Conservation (phyloP, 169 alveolate genomes). For the Plasmodium ovale region DNA sequence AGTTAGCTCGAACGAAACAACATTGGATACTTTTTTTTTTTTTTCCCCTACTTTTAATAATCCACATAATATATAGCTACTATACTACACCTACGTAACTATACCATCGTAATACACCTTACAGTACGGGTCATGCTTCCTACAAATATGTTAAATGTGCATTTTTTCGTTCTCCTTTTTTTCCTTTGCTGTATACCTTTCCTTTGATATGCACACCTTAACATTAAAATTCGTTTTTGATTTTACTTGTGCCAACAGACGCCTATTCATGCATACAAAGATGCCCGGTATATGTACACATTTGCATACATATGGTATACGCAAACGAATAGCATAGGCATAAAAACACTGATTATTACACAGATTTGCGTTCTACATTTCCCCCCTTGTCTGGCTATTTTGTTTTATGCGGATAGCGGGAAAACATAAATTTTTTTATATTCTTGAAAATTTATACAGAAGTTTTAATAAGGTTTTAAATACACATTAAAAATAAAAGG, state of each 20-base stretch:
- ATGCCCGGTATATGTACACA: too few relatives aligned
- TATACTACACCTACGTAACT: too few relatives aligned
- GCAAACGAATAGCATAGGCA: not conserved
- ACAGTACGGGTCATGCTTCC: too few relatives aligned
- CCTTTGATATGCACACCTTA: not conserved
- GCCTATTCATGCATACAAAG: not conserved
- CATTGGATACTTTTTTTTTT: too few relatives aligned
- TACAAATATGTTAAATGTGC: not conserved
- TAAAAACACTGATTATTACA: not conserved
- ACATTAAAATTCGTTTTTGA: not conserved
- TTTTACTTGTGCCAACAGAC: not conserved
- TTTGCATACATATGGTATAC: too few relatives aligned
- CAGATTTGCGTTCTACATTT: not conserved
- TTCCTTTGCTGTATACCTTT: not conserved
- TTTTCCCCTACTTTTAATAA: too few relatives aligned
- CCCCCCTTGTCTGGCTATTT: not conserved
- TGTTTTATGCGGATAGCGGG: not conserved
- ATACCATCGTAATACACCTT: too few relatives aligned
- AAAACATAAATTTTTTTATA: slow-evolving; percentile 7
- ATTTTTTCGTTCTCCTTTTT: not conserved
- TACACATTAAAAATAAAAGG: slow-evolving; percentile 51
- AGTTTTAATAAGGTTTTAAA: slow-evolving; percentile 37
- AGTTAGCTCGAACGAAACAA: slow-evolving; percentile 35
- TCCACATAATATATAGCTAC: too few relatives aligned
- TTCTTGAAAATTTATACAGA: slow-evolving; percentile 47